Percentiles rank a stretch among this genome's conserved stretches.
Conservation (phyloP, 495 filamentous ascomycete species). For the Articulospora tetracladia region DNA sequence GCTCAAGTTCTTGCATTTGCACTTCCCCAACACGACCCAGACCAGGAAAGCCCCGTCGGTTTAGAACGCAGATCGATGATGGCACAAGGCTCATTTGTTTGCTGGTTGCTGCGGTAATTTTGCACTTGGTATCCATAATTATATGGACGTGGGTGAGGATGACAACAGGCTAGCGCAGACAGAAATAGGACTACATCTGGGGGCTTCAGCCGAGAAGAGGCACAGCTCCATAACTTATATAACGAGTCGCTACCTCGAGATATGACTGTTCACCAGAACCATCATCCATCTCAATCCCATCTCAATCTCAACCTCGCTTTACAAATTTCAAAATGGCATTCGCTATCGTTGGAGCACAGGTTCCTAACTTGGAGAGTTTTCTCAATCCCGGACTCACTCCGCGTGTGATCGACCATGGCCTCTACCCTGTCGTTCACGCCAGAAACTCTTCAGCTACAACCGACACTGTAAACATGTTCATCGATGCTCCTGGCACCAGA, state of each 20-base stretch:
- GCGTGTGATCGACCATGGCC: background rate
- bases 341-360: background rate
- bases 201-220: background rate
- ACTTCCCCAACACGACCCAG: background rate
- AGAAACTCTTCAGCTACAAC: background rate
- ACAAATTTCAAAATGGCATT: background rate
- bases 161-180: background rate
- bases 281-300: background rate
- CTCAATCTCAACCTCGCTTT: background rate
- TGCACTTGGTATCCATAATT: background rate
- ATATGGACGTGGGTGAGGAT: background rate
- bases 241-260: background rate
- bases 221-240: background rate
- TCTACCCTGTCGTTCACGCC: background rate
- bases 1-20: background rate
- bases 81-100: background rate
- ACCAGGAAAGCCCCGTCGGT: background rate
- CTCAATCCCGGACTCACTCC: background rate
- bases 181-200: background rate
- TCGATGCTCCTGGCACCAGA: background rate
- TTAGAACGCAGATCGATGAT: background rate
- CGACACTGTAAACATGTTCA: constrained; percentile 3
- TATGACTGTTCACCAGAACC: background rate
- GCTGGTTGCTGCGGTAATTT: background rate
- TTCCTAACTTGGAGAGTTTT: background rate